Conservation (phyloP, 495 filamentous ascomycete species). For the Daldinia vernicosa region DNA sequence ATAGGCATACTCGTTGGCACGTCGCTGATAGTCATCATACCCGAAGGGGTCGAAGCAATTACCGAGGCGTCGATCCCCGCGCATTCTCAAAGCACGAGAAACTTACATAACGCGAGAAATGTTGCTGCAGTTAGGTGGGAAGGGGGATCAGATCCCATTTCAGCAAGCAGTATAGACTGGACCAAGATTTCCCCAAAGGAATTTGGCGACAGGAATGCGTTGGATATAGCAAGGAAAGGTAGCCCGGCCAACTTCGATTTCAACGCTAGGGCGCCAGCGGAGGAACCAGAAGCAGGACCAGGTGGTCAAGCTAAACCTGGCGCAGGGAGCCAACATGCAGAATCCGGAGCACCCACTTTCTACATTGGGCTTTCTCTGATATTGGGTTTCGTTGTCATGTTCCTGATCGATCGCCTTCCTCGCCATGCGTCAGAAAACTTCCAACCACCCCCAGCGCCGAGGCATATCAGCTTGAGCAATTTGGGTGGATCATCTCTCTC, state of each 20-base stretch:
- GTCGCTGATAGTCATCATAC: slow-evolving; percentile 95
- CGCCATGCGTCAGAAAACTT: slow-evolving; percentile 68
- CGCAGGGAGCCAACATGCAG: slow-evolving; percentile 18
- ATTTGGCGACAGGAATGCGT: not conserved
- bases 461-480: slow-evolving; percentile 84
- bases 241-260: slow-evolving; percentile 2
- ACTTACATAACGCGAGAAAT: slow-evolving; percentile 34
- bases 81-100: slow-evolving; percentile 53
- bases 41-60: slow-evolving; percentile 92
- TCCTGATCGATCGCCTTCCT: slow-evolving; percentile 90
- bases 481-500: slow-evolving; percentile 62
- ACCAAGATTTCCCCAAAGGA: not conserved
- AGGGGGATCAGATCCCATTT: slow-evolving; percentile 9
- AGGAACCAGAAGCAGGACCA: slow-evolving; percentile 27
- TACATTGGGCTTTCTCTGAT: slow-evolving; percentile 86
- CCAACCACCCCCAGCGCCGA: slow-evolving; percentile 60
- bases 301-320: slow-evolving; percentile 17
- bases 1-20: slow-evolving; percentile 96
- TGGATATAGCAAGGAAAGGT: not conserved
- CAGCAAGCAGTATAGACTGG: slow-evolving; percentile 12
- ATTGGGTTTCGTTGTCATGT: slow-evolving; percentile 95
- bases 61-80: slow-evolving; percentile 66
- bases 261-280: slow-evolving; percentile 23
- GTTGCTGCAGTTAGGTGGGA: slow-evolving; percentile 37
- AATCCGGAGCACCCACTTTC: slow-evolving; percentile 60